phyloP scores from a whole-genome alignment of 169 alveolate genomes.

The Plasmodium fragile region DNA sequence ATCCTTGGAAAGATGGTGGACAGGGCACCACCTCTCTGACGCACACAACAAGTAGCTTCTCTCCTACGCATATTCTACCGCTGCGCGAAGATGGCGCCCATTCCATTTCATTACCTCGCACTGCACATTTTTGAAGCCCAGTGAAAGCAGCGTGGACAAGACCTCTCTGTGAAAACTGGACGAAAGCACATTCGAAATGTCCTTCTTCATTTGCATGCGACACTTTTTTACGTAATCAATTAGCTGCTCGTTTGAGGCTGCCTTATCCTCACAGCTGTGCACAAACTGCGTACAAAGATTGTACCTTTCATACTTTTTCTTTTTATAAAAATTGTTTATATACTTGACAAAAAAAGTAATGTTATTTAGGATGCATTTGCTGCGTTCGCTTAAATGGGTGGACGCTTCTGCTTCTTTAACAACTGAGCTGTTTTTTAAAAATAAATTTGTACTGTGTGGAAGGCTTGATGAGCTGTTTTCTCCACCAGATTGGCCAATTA shows the following conservation, averaged over 20 bases:
- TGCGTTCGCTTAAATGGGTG: slow-evolving; percentile 39
- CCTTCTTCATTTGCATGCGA: not conserved
- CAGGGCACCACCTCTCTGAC: not conserved
- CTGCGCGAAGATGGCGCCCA: not conserved
- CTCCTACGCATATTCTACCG: not conserved
- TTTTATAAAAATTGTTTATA: slow-evolving; percentile 49
- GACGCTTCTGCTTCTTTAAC: not conserved
- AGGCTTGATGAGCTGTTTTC: not conserved
- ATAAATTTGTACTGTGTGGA: slow-evolving; percentile 12
- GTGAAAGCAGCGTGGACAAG: slow-evolving; percentile 5
- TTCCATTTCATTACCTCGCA: slow-evolving; percentile 36
- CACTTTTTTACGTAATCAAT: slow-evolving; percentile 30
- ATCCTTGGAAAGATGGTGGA: not conserved
- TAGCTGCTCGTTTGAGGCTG: slow-evolving; percentile 10
- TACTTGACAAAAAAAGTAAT: slow-evolving; percentile 47
- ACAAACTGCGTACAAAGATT: slow-evolving; percentile 30
- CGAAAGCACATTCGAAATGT: not conserved
- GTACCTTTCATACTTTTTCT: slow-evolving; percentile 19
- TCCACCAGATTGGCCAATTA: not conserved
- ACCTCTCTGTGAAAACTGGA: slow-evolving; percentile 73
- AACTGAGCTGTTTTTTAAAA: not conserved
- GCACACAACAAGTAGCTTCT: not conserved
- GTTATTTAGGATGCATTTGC: slow-evolving; percentile 43
- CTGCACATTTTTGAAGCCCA: slow-evolving; percentile 46
- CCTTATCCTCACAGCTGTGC: not conserved